Evolutionary conservation across 768 basidiomycete species (phyloP).

Genomic region (Gelatoporia subvermispora): DNA sequence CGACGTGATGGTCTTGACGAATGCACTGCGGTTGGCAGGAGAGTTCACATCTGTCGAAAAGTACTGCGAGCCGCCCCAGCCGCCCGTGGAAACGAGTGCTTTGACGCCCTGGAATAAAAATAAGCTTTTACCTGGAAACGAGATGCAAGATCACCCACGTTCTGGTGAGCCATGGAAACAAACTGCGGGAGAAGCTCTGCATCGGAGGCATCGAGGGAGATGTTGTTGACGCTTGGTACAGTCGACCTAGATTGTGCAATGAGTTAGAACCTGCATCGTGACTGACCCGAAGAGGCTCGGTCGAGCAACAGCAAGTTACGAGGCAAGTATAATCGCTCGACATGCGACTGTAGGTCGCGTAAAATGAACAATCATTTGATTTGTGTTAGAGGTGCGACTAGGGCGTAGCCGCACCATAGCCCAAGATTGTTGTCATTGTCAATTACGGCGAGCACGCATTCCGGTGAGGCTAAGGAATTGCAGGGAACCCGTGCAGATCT

Average conservation of each 20-base stretch:
- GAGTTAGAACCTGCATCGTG: no score
- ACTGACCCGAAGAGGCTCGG: no score
- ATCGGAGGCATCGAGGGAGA: slow-evolving; percentile 24
- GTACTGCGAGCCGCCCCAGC: slow-evolving; percentile 60
- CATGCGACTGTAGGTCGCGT: no score
- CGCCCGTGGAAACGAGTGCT: slow-evolving; percentile 58
- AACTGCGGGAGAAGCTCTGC: slow-evolving; percentile 18
- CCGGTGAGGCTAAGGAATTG: no score
- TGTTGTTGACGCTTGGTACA: slow-evolving; percentile 12
- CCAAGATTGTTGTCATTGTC: no score
- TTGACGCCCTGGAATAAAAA: slow-evolving; percentile 40
- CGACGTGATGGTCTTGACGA: slow-evolving; percentile 48
- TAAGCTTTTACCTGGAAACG: neutral
- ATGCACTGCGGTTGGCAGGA: slow-evolving; percentile 48
- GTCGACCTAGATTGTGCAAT: neutral
- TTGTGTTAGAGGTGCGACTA: no score
- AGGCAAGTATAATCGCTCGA: no score
- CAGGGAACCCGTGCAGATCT: no score
- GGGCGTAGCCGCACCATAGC: no score
- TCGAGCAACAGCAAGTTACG: no score
- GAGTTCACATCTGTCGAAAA: slow-evolving; percentile 55
- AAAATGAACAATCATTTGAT: no score
- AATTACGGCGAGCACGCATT: no score
- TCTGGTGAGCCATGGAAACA: slow-evolving; percentile 20
- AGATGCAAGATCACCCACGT: slow-evolving; percentile 9